These are phyloP conservation scores for Cenchrus americanus DNA, from an alignment of 176 grass and related monocot genomes.

Conservation along the genomic window DNA sequence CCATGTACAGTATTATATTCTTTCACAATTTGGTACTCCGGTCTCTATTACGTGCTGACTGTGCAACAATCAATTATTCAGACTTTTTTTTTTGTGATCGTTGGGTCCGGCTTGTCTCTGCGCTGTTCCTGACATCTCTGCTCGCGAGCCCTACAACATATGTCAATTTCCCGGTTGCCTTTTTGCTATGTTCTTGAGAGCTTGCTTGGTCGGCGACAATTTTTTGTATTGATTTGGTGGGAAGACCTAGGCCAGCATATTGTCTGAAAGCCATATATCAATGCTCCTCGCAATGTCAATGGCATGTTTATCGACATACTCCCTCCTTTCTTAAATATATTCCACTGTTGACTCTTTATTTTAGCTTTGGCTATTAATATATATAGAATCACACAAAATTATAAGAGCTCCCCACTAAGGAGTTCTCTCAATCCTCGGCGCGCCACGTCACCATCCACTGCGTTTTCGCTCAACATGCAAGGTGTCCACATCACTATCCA, in stretches of 20 bases:
- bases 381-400: no score
- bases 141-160: neutral
- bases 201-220: neutral
- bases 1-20: neutral
- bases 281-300: neutral
- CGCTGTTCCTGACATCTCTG: constrained; percentile 1
- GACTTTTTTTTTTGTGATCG: neutral
- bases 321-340: no score
- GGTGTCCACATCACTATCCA: no score
- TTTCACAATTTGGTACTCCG: neutral
- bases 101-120: neutral
- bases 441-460: no score
- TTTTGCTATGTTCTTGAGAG: constrained; percentile 1
- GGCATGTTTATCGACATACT: neutral
- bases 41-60: neutral
- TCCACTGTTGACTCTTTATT: no score
- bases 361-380: no score
- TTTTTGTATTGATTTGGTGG: neutral
- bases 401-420: no score
- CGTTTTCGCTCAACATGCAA: no score
- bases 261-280: neutral
- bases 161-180: neutral
- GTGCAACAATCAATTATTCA: neutral
- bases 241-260: neutral
- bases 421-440: no score